Evolutionary conservation across 768 basidiomycete genomes (phyloP).

Genomic region (Hypholoma fasciculare): DNA sequence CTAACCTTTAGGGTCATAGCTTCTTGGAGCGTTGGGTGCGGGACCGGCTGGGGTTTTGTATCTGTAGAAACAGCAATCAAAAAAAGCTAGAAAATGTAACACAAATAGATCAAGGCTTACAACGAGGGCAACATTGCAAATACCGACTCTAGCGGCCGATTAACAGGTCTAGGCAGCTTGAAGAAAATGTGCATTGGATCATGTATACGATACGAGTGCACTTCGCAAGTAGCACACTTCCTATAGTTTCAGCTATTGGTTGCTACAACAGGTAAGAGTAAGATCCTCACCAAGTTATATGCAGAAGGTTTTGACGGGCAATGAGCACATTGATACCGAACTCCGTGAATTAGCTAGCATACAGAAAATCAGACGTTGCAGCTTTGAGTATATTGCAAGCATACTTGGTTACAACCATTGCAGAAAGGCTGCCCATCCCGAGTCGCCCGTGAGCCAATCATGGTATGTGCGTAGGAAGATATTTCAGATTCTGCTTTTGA

Average conservation of each 20-base stretch:
- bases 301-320: conserved; percentile 74
- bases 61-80: conserved; percentile 31
- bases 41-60: conserved; percentile 68
- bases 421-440: conserved; percentile 44
- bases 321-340: conserved; percentile 87
- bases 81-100: not conserved
- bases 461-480: conserved; percentile 66
- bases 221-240: conserved; percentile 83
- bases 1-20: conserved; percentile 58
- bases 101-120: conserved; percentile 39
- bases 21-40: conserved; percentile 33
- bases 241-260: conserved; percentile 1
- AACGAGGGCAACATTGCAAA: conserved; percentile 69
- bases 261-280: not conserved
- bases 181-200: conserved; percentile 87
- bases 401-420: conserved; percentile 58
- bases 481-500: conserved; percentile 59
- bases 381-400: conserved; percentile 12
- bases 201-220: conserved; percentile 74
- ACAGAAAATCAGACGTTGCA: not conserved
- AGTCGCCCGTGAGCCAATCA: conserved; percentile 51
- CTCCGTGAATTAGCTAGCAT: conserved; percentile 67
- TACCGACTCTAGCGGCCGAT: conserved; percentile 49
- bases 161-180: conserved; percentile 80
- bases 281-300: conserved; percentile 68